These are phyloP conservation scores for Pythium grandisporangium DNA, from an alignment of 352 stramenopile species.

Conservation along the genomic window DNA sequence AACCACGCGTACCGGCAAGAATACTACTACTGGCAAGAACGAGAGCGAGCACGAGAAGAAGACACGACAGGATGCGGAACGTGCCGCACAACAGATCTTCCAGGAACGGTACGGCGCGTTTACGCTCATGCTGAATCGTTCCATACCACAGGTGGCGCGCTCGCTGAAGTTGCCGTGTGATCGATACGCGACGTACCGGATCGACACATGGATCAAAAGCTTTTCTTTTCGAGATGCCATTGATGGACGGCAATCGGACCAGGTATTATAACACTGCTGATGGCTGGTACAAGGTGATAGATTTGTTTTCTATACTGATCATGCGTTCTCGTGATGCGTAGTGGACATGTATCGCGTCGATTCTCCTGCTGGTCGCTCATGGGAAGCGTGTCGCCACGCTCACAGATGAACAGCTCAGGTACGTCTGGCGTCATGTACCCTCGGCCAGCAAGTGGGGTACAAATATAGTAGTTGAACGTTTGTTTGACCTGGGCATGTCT, in stretches of 20 bases:
- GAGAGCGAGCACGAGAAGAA: conserved; percentile 22
- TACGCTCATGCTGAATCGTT: conserved; percentile 43
- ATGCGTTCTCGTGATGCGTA: conserved; percentile 7
- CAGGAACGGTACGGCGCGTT: conserved; percentile 60
- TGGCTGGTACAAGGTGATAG: too few species aligned
- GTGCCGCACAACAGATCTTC: conserved; percentile 38
- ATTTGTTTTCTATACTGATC: conserved; percentile 1
- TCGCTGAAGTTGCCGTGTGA: conserved; percentile 42
- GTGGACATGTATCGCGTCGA: conserved; percentile 58
- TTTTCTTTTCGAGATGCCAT: conserved; percentile 57
- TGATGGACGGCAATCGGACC: conserved; percentile 46
- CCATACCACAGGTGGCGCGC: conserved; percentile 36
- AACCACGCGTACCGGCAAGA: too few species aligned
- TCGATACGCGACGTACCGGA: conserved; percentile 39
- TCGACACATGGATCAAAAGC: conserved; percentile 44
- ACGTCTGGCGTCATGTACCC: too few species aligned
- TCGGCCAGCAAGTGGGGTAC: too few species aligned
- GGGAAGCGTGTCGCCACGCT: conserved; percentile 29
- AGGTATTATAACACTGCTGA: conserved; percentile 30
- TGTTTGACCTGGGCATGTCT: too few species aligned
- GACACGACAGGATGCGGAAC: conserved; percentile 22
- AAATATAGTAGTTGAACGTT: too few species aligned
- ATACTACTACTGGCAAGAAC: conserved; percentile 7
- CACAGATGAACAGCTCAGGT: conserved; percentile 31
- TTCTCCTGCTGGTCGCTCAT: conserved; percentile 62